Conservation (phyloP, 2,329 filamentous ascomycete species). For the Chaetoscypha palmicola region DNA sequence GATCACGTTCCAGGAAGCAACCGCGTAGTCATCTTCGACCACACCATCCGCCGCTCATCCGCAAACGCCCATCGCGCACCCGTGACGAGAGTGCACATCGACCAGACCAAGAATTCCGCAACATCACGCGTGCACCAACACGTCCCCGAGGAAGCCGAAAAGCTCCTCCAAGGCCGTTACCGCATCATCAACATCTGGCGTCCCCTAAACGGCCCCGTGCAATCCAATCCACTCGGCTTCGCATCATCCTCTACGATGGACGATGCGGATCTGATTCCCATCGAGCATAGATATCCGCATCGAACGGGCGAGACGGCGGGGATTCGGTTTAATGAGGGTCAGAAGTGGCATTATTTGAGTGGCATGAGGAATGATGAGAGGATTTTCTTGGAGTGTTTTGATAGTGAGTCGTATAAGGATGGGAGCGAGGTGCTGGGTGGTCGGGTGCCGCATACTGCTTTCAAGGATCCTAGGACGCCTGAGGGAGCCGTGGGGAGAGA, state of each 20-base stretch:
- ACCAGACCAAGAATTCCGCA: slow-evolving; percentile 66
- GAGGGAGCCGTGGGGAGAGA: slow-evolving; percentile 65
- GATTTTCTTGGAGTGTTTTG: slow-evolving; percentile 31
- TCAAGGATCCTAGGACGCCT: slow-evolving; percentile 66
- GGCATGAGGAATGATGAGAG: slow-evolving; percentile 31
- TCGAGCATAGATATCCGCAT: slow-evolving; percentile 30
- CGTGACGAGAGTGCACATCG: slow-evolving; percentile 70
- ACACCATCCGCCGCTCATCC: slow-evolving; percentile 69
- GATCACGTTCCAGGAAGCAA: slow-evolving; percentile 58
- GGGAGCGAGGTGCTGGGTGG: slow-evolving; percentile 45
- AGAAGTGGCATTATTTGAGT: slow-evolving; percentile 31
- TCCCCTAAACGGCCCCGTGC: slow-evolving; percentile 30
- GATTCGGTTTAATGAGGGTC: slow-evolving; percentile 26
- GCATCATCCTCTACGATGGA: slow-evolving; percentile 25
- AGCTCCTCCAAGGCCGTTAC: slow-evolving; percentile 60
- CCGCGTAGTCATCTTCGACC: slow-evolving; percentile 72
- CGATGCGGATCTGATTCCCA: slow-evolving; percentile 29
- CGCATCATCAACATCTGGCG: slow-evolving; percentile 83
- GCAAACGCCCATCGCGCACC: slow-evolving; percentile 57
- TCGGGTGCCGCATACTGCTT: slow-evolving; percentile 63
- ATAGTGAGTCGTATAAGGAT: slow-evolving; percentile 38
- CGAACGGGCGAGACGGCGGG: slow-evolving; percentile 29
- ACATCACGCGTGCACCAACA: slow-evolving; percentile 64
- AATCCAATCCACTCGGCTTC: slow-evolving; percentile 27
- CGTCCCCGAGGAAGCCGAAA: slow-evolving; percentile 55